Evolutionary conservation across 1,139 yeast species (phyloP).

Genomic region (Nakaseomyces uthaithaninus): DNA sequence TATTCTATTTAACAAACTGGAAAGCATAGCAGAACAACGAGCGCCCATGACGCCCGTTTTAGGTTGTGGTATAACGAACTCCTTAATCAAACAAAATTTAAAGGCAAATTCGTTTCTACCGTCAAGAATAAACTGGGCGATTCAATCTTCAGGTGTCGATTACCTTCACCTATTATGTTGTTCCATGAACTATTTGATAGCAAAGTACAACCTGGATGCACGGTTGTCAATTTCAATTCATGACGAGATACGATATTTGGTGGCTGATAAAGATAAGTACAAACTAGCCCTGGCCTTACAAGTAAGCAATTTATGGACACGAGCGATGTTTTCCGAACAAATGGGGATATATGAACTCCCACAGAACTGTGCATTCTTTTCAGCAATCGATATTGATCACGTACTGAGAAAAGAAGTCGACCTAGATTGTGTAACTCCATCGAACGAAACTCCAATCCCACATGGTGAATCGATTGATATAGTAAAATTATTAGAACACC

Average conservation of each 20-base stretch:
- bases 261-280: constrained; percentile 62
- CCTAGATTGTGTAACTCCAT: constrained; percentile 84
- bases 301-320: constrained; percentile 87
- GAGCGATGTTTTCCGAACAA: constrained; percentile 92
- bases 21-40: constrained; percentile 77
- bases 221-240: constrained; percentile 84
- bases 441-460: constrained; percentile 62
- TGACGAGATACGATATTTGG: constrained; percentile 84
- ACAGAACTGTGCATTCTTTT: constrained; percentile 90
- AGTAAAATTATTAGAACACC: constrained; percentile 38
- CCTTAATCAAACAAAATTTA: constrained; percentile 60
- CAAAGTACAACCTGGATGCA: constrained; percentile 62
- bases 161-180: constrained; percentile 78
- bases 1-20: constrained; percentile 79
- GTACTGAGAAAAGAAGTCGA: constrained; percentile 85
- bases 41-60: constrained; percentile 83
- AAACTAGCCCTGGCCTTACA: constrained; percentile 78
- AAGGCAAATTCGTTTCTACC: constrained; percentile 66
- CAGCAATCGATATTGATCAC: constrained; percentile 85
- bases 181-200: constrained; percentile 77
- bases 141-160: constrained; percentile 97
- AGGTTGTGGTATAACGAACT: constrained; percentile 89
- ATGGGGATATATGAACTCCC: constrained; percentile 86
- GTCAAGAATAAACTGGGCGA: constrained; percentile 94
- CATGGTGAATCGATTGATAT: constrained; percentile 77